Evolutionary conservation across 495 filamentous ascomycete genomes (phyloP), one percentile per base, ranked within the genome.

Genomic region (Hypoxylon rickii): DNA sequence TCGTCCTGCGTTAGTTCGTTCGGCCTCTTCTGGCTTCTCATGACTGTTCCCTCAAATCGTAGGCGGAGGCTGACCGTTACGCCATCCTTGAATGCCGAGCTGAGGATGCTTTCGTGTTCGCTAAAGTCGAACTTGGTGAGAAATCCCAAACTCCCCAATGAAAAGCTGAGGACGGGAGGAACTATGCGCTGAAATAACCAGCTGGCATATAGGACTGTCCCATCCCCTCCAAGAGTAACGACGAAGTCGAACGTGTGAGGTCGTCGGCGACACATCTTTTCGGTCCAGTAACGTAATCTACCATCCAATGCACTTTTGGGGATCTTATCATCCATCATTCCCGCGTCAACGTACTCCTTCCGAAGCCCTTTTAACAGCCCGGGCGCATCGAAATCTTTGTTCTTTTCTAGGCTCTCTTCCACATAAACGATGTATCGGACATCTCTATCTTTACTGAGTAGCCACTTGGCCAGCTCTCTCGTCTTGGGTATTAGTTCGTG

Each of bases 101-200:
- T 83, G 13, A 98, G 75, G 5, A 83, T 92, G 3, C 85, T 73
- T 53, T 82, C 76, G 58, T 89, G 89, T 2, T 85, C 72, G 17
- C 84, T 83, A 71, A 89, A 98, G 68, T 96, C 91, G 70, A 97
- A 97, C 67, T 96, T 96, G 13, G 95, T 97, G 58, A 98, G 75
- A 66, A 98, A 97, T 0, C 94, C 94, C 19, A 98, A 73, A 15
- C 92, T 96, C 2, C 94, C 94, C 21, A 97, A 72, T 17, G 91
- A 82, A 71, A 98, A 97, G 41, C 90, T 91, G 16, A 98, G 74
- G 4, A 97, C 89, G 0, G 95, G 94, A 3, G 94, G 94, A 0
- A 97, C 93, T 46, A 97, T 86, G n/a, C 90, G 79, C 77, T 98
- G 94, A 69, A 98, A 98, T 22, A 98, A 77, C 93, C 95, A 98